Evolutionary conservation across 1,139 yeast genomes (phyloP).

Genomic region (Nadsonia starkeyi-henricii): DNA sequence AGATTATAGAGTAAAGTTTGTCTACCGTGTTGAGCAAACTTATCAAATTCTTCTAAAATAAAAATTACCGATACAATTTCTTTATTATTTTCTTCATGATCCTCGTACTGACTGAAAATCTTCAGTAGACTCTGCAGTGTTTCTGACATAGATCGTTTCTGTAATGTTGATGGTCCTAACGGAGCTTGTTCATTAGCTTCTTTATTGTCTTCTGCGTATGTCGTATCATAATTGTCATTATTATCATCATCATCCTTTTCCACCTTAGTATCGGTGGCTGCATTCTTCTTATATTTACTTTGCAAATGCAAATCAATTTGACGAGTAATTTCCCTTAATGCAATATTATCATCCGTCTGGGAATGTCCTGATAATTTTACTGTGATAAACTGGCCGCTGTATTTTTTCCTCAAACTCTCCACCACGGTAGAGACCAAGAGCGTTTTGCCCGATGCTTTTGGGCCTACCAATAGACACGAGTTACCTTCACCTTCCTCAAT

Average conservation of each 20-base stretch:
- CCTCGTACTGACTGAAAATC: slow-evolving; percentile 24
- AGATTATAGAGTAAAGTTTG: slow-evolving; percentile 79
- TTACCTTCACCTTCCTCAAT: slow-evolving; percentile 62
- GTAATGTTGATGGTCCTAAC: slow-evolving; percentile 5
- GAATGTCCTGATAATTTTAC: slow-evolving; percentile 56
- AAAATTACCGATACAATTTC: slow-evolving; percentile 48
- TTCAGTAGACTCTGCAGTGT: slow-evolving; percentile 38
- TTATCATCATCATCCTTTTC: background rate
- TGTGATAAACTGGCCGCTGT: slow-evolving; percentile 35
- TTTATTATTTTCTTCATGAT: slow-evolving; percentile 22
- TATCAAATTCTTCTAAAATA: slow-evolving; percentile 73
- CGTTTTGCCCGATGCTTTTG: slow-evolving; percentile 68
- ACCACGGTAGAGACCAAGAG: slow-evolving; percentile 47
- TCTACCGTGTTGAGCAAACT: slow-evolving; percentile 45
- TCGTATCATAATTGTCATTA: background rate
- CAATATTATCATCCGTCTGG: slow-evolving; percentile 64
- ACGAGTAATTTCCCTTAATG: slow-evolving; percentile 72
- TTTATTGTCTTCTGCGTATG: background rate
- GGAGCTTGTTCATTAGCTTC: background rate
- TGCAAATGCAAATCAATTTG: slow-evolving; percentile 48
- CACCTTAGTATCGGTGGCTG: background rate
- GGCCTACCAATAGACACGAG: slow-evolving; percentile 69
- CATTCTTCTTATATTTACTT: slow-evolving; percentile 7
- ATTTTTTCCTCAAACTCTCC: slow-evolving; percentile 27
- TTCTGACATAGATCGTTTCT: slow-evolving; percentile 29